Percentiles rank a stretch among this genome's conserved stretches.
Evolutionary conservation across 495 filamentous ascomycete genomes (phyloP).

Genomic region (Cudoniella acicularis): DNA sequence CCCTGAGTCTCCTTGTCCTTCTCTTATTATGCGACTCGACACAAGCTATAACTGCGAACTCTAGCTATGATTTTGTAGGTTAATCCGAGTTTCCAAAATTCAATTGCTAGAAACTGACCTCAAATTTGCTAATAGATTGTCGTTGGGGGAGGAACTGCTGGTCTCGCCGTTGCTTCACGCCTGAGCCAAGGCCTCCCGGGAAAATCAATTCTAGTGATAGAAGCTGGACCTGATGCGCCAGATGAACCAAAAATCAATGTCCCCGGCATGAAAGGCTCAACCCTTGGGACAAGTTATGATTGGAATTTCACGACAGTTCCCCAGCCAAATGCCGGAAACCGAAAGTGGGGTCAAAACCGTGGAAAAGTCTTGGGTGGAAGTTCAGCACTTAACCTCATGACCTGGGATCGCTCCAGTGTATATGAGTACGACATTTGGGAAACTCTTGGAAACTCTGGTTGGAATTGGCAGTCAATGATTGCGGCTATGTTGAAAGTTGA

Average conservation of each 20-base stretch:
- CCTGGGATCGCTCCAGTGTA: constrained; percentile 36
- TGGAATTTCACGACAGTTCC: constrained; percentile 50
- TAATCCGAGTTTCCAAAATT: not conserved
- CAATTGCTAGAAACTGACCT: not conserved
- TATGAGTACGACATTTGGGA: constrained; percentile 33
- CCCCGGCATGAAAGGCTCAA: constrained; percentile 40
- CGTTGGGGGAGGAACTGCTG: constrained; percentile 81
- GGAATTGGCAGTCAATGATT: constrained; percentile 36
- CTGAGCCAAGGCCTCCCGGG: constrained; percentile 37
- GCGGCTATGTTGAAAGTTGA: constrained; percentile 34
- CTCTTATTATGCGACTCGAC: not conserved
- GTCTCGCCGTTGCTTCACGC: constrained; percentile 68
- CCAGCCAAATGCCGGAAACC: constrained; percentile 35
- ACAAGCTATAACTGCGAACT: not conserved
- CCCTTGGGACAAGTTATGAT: constrained; percentile 46
- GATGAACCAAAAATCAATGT: constrained; percentile 43
- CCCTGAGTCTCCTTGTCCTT: not conserved
- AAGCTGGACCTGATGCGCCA: constrained; percentile 48
- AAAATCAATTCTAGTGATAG: constrained; percentile 45
- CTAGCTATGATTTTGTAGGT: not conserved
- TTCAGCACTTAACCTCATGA: constrained; percentile 51
- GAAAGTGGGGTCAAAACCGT: constrained; percentile 10
- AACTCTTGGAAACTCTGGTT: constrained; percentile 36
- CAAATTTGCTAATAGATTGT: constrained; percentile 46
- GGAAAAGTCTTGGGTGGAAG: constrained; percentile 42